Evolutionary conservation across 306 rosid species (phyloP), one percentile per base, ranked within the genome.

Genomic region (Sicyos edulis): DNA sequence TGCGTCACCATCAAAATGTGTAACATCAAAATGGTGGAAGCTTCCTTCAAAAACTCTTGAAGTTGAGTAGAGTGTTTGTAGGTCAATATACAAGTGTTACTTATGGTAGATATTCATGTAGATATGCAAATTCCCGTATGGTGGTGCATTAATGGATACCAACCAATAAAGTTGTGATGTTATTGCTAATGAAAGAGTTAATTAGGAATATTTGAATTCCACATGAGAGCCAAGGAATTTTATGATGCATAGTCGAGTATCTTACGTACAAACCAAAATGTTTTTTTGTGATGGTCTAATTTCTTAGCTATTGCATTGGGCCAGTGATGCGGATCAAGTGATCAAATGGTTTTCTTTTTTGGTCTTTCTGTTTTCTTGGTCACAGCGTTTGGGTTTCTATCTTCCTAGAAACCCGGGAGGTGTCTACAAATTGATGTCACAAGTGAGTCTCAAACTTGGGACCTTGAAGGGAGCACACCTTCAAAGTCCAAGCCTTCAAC

Each of bases 11-110:
- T n/a, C n/a, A n/a, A n/a, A n/a, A n/a, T 66, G 54, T 4, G 32
- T 26, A 66, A 66, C 17, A 66, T 66, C 17, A 21, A 66, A 66
- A 66, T 44, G 37, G 72, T 20, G 54, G 55, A 66, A 64, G 71
- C 26, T 64, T 7, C 26, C 20, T 66, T 50, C 72, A 66, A 45
- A 45, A 66, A 42, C 52, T 34, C 40, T 44, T 44, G 34, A 66
- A 5, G 55, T 66, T 66, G 54, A 45, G 32, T 20, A 45, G 54
- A 45, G 37, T 66, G n/a, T 19, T 45, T 45, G 11, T 45, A 66
- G 8, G 16, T 11, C 54, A 11, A 66, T 32, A 64, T 45, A 45
- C 17, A 21, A 12, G 13, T 19, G 54, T 20, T 66, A 17, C 5
- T 34, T 34, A 2, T 20, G 55, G 51, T 12, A 66, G 40, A 68